phyloP scores from a whole-genome alignment of 805 yeast genomes.

The Candida tammaniensis region DNA sequence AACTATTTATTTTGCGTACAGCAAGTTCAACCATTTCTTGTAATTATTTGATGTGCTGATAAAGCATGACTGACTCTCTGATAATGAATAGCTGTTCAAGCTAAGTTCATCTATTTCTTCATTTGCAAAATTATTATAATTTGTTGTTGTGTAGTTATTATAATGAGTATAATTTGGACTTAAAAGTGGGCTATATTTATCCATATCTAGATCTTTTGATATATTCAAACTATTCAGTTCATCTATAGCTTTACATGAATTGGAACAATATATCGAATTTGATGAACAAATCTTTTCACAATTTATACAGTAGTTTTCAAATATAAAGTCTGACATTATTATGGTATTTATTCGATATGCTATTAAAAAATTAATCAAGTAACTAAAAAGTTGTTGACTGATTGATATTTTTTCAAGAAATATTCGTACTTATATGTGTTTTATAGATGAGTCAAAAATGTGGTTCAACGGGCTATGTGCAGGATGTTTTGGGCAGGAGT shows the following conservation, averaged over 20 bases:
- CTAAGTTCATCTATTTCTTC: constrained; percentile 13
- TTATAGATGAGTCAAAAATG: too few relatives aligned
- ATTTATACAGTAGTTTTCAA: constrained; percentile 36
- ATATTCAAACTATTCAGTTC: constrained; percentile 18
- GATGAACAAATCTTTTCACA: constrained; percentile 30
- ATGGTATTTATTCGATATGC: neutral
- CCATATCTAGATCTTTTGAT: constrained; percentile 14
- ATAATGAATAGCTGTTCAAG: constrained; percentile 7
- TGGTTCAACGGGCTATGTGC: too few relatives aligned
- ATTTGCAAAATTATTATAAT: too few relatives aligned
- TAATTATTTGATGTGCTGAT: constrained; percentile 13
- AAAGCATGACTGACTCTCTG: too few relatives aligned
- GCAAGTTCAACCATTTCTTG: constrained; percentile 15
- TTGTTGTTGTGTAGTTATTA: too few relatives aligned
- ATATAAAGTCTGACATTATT: constrained; percentile 37
- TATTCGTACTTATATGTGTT: too few relatives aligned
- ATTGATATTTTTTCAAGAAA: too few relatives aligned
- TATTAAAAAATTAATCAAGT: too few relatives aligned
- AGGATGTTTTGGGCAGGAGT: too few relatives aligned
- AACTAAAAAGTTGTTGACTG: too few relatives aligned
- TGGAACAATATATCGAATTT: constrained; percentile 26
- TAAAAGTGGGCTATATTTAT: constrained; percentile 28
- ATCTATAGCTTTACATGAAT: constrained; percentile 31
- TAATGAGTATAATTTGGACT: constrained; percentile 15
- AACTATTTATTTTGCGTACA: constrained; percentile 7